Evolutionary conservation across 2,329 filamentous ascomycete genomes (phyloP), one percentile per base, ranked within the genome.

Genomic region (Phoma sp.): DNA sequence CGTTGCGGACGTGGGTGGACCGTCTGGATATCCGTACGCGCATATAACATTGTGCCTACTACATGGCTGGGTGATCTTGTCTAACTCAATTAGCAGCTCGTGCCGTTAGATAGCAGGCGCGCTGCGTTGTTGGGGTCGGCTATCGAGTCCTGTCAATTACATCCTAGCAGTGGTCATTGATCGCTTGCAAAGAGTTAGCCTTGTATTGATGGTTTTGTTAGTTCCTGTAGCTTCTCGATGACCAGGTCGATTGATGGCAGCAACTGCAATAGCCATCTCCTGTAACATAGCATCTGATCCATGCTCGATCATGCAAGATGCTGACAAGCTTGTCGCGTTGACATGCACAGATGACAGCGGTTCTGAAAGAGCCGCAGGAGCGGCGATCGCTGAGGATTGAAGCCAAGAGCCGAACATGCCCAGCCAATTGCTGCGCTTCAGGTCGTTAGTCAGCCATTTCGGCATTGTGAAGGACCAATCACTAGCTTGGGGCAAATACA

Each of bases 391-490:
- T 3, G 19, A 27, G 10, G 32, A 38, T 27, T 19, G 33, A 17
- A 45, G 40, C 45, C 40, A 55, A 50, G 46, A 24, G 10, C 25
- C 13, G 17, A 21, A 24, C 25, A 27, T 22, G 41, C 46, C 24
- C 41, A 51, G 31, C 24, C 43, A 25, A 27, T 43, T 24, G 27
- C 32, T 57, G 48, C 38, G 48, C 38, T 51, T 57, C 48, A 43
- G 38, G 10, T 7, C n/a, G 25, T 44, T 40, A 32, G 37, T 51
- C 43, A 36, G 35, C 47, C 33, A 27, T 27, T n/a, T 43, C 9
- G 21, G 24, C 13, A 47, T 19, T 13, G 29, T 36, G 25, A 43
- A 43, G n/a, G 40, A 43, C 53, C 53, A 56, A 56, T 56, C 43
- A 56, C 25, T 32, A 29, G 47, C 33, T 36, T n/a, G 43, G 32